Conservation (phyloP, 805 yeast species). For the Wickerhamiella azymoides region DNA sequence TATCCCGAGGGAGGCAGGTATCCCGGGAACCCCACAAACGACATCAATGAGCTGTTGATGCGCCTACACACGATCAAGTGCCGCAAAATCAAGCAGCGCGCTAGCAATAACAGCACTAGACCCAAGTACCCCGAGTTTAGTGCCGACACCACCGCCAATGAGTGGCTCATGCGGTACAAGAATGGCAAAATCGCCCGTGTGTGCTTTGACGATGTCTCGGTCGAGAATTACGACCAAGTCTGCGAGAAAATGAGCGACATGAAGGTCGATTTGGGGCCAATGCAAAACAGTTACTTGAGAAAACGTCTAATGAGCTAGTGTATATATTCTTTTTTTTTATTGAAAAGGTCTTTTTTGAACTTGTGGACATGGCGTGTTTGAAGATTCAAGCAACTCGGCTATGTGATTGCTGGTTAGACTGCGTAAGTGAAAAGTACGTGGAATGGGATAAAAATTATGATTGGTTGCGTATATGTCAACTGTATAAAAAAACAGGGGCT, state of each 20-base stretch:
- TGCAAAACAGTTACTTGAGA: neutral
- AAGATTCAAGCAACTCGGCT: no score
- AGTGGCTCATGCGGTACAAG: conserved; percentile 7
- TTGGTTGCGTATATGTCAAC: no score
- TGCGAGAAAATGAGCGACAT: neutral
- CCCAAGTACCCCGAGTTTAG: neutral
- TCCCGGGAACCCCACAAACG: conserved; percentile 17
- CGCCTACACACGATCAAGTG: conserved; percentile 5
- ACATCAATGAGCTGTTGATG: conserved; percentile 14
- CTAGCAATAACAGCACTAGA: neutral
- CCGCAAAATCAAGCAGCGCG: neutral
- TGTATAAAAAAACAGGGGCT: no score
- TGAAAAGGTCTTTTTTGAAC: no score
- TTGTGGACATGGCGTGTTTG: no score
- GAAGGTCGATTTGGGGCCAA: conserved; percentile 6
- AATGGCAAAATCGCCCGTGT: conserved; percentile 5
- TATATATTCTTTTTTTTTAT: neutral
- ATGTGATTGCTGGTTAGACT: conserved; percentile 13
- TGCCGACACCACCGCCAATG: neutral
- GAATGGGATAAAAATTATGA: no score
- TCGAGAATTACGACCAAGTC: neutral
- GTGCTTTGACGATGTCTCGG: conserved; percentile 6
- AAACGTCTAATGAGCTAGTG: conserved; percentile 4
- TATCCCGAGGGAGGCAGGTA: conserved; percentile 16
- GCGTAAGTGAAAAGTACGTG: neutral